phyloP scores from a whole-genome alignment of 805 yeast genomes.

The Teunomyces atbi region DNA sequence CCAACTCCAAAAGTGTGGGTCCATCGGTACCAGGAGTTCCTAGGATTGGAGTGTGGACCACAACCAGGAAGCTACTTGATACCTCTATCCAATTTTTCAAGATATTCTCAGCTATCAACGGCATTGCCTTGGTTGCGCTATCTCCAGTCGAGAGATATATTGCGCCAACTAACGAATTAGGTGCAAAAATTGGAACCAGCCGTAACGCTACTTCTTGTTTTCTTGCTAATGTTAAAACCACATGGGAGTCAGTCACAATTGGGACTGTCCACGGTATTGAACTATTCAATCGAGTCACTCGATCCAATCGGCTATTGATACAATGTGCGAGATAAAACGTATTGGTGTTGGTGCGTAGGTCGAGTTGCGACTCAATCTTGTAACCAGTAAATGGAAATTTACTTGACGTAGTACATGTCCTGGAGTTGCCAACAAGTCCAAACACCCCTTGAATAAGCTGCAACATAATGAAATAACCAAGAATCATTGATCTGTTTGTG shows the following conservation, averaged over 20 bases:
- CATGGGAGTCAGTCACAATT: neutral
- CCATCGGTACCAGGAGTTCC: conserved; percentile 29
- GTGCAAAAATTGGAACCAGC: conserved; percentile 23
- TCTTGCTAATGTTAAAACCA: conserved; percentile 17
- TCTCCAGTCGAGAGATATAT: conserved; percentile 8
- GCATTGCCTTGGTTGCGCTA: conserved; percentile 10
- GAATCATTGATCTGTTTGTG: neutral
- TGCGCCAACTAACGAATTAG: conserved; percentile 28
- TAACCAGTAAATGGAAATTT: conserved; percentile 22
- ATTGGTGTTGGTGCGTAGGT: conserved; percentile 8
- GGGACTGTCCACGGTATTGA: conserved; percentile 25
- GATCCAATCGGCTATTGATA: conserved; percentile 26
- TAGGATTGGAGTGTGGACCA: conserved; percentile 28
- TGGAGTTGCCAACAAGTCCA: neutral
- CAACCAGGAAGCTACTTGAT: conserved; percentile 11
- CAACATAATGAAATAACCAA: neutral
- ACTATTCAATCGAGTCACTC: conserved; percentile 15
- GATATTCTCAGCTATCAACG: conserved; percentile 27
- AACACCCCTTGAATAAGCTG: neutral
- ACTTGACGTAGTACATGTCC: conserved; percentile 8
- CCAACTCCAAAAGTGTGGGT: conserved; percentile 8
- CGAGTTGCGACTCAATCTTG: conserved; percentile 24
- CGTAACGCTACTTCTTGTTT: conserved; percentile 20
- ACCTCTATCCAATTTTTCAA: conserved; percentile 28
- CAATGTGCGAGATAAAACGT: conserved; percentile 27